Evolutionary conservation across 495 filamentous ascomycete genomes (phyloP).

Genomic region (Podospora anserina): DNA sequence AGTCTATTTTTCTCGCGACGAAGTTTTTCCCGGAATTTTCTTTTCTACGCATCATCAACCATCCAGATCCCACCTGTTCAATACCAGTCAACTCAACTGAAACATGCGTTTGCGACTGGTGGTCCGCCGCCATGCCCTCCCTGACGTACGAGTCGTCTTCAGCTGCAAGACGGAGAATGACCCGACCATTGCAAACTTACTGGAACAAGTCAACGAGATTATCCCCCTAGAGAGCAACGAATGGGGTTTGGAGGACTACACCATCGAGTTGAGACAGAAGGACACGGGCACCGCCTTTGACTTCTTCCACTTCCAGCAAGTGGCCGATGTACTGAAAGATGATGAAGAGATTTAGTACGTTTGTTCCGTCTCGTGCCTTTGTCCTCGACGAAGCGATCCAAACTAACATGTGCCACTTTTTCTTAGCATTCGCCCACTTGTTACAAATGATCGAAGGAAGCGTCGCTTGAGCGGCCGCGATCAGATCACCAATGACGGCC

Average conservation of each 20-base stretch:
- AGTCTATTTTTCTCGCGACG: neutral
- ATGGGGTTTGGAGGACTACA: constrained; percentile 93
- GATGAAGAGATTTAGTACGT: constrained; percentile 81
- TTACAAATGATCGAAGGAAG: constrained; percentile 68
- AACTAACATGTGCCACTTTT: neutral
- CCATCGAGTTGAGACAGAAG: constrained; percentile 64
- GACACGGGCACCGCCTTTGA: constrained; percentile 64
- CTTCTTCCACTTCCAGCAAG: constrained; percentile 79
- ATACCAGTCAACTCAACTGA: neutral
- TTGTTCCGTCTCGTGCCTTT: neutral
- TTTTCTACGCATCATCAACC: neutral
- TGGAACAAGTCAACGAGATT: constrained; percentile 79
- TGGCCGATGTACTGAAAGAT: constrained; percentile 68
- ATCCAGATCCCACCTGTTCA: neutral
- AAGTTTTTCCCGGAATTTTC: neutral
- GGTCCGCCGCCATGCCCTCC: constrained; percentile 77
- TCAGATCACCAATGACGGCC: constrained; percentile 78
- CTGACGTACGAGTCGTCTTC: constrained; percentile 75
- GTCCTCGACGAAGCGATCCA: neutral
- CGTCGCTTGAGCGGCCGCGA: constrained; percentile 74
- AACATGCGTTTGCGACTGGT: constrained; percentile 66
- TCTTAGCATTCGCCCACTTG: constrained; percentile 74
- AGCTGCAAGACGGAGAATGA: constrained; percentile 54
- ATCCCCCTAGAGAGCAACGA: constrained; percentile 78
- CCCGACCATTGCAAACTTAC: constrained; percentile 71